phyloP scores from a whole-genome alignment of 495 filamentous ascomycete genomes.

The Penicillium cataractarum region DNA sequence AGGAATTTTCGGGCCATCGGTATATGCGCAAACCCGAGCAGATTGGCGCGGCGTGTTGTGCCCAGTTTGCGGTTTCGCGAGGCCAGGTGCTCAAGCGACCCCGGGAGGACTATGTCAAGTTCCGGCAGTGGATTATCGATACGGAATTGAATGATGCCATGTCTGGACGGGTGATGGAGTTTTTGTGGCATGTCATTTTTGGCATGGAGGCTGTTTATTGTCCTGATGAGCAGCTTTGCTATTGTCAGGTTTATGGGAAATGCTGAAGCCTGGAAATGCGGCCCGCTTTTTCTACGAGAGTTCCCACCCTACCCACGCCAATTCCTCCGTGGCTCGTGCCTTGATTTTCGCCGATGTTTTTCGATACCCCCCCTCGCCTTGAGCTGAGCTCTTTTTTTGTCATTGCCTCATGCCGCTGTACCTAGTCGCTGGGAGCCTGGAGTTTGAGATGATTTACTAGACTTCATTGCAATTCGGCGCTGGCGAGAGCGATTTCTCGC shows the following conservation, averaged over 20 bases:
- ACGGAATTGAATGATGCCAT: conserved; percentile 62
- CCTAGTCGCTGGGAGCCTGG: background rate
- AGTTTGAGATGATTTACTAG: background rate
- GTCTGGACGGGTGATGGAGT: conserved; percentile 75
- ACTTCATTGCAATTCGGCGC: background rate
- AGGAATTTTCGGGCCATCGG: conserved; percentile 15
- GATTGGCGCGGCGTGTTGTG: conserved; percentile 60
- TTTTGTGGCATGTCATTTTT: conserved; percentile 73
- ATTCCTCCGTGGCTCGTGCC: background rate
- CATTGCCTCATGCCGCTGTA: conserved; percentile 2
- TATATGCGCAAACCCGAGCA: conserved; percentile 36
- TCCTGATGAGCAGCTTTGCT: conserved; percentile 50
- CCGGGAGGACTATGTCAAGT: conserved; percentile 59
- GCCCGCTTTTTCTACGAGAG: background rate
- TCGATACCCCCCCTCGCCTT: conserved; percentile 17
- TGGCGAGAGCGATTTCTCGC: background rate
- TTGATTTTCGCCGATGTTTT: conserved; percentile 16
- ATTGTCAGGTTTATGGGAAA: conserved; percentile 53
- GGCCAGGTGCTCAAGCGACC: conserved; percentile 58
- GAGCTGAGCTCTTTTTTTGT: conserved; percentile 7
- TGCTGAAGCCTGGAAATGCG: conserved; percentile 33
- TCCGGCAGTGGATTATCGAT: conserved; percentile 68
- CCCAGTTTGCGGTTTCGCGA: conserved; percentile 66
- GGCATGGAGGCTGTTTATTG: conserved; percentile 51
- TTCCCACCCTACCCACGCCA: background rate